A percentile compares a stretch with the other conserved stretches of the same genome.
These are phyloP conservation scores for Pleodorina starrii DNA, from an alignment of 139 green algal genomes.

Conservation along the genomic window DNA sequence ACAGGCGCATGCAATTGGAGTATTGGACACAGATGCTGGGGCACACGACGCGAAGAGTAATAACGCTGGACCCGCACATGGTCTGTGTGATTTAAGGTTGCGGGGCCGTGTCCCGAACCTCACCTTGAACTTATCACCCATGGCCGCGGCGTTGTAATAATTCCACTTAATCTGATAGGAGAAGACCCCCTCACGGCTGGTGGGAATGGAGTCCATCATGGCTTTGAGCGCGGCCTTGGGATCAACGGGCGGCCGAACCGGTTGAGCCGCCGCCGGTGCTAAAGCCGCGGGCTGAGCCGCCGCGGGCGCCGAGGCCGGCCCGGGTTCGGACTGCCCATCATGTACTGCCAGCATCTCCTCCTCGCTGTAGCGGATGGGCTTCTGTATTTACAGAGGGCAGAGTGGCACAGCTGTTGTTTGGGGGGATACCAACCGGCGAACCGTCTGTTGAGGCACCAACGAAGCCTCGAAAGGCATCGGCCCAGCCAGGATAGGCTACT, in stretches of 20 bases:
- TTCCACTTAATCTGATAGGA: constrained; percentile 84
- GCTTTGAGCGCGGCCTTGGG: constrained; percentile 65
- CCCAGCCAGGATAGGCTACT: too few species aligned
- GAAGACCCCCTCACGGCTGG: constrained; percentile 80
- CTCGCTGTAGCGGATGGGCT: constrained; percentile 83
- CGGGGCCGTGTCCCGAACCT: too few species aligned
- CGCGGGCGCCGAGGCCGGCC: not conserved
- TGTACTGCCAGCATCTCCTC: constrained; percentile 77
- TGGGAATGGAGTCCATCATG: constrained; percentile 88
- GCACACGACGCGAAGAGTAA: too few species aligned
- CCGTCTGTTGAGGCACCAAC: too few species aligned
- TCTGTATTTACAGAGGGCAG: too few species aligned
- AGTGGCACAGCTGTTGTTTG: too few species aligned
- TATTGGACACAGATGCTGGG: too few species aligned
- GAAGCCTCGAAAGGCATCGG: too few species aligned
- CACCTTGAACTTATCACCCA: constrained; percentile 66
- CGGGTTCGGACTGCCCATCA: constrained; percentile 11
- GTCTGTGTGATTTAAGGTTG: too few species aligned
- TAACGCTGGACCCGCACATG: too few species aligned
- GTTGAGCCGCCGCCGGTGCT: constrained; percentile 27
- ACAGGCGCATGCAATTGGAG: too few species aligned
- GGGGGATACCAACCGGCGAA: too few species aligned
- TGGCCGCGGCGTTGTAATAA: constrained; percentile 69
- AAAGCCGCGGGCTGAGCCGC: not conserved
- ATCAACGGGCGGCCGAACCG: constrained; percentile 42